phyloP scores from a whole-genome alignment of 176 grass and related monocot species.

The Urochloa ruziziensis region DNA sequence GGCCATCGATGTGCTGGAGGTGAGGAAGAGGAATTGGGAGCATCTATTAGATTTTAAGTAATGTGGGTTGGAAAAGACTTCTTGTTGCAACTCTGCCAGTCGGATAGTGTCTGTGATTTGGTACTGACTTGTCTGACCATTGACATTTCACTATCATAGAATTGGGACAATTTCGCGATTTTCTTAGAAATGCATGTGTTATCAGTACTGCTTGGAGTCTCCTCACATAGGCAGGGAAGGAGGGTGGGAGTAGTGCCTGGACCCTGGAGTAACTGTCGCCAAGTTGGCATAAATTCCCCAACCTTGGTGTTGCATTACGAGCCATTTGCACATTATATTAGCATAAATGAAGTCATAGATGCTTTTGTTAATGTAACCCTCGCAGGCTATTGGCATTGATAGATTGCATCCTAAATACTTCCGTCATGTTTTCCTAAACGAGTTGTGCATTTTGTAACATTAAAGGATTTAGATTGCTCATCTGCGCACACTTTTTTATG shows the following conservation, averaged over 20 bases:
- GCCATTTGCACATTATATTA: neutral
- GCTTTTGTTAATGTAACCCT: neutral
- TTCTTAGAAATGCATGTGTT: neutral
- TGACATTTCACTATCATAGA: neutral
- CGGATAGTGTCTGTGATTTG: neutral
- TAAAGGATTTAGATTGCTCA: neutral
- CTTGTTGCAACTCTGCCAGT: neutral
- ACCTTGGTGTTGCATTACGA: neutral
- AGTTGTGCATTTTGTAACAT: neutral
- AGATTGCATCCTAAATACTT: neutral
- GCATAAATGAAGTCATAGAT: neutral
- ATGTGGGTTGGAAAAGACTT: neutral
- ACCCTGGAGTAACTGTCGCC: neutral
- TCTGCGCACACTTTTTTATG: neutral
- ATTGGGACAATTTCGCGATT: neutral
- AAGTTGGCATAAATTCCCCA: neutral
- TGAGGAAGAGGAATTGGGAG: neutral
- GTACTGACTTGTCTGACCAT: neutral
- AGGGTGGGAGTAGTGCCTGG: neutral
- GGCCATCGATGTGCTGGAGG: slow-evolving; percentile 70
- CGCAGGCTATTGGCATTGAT: neutral
- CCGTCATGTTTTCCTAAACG: neutral
- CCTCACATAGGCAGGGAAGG: too few species aligned
- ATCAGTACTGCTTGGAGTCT: neutral
- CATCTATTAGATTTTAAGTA: neutral